These are phyloP conservation scores for Pseudopyricularia cyperi DNA, from an alignment of 2,329 filamentous ascomycete species.

Conservation along the genomic window DNA sequence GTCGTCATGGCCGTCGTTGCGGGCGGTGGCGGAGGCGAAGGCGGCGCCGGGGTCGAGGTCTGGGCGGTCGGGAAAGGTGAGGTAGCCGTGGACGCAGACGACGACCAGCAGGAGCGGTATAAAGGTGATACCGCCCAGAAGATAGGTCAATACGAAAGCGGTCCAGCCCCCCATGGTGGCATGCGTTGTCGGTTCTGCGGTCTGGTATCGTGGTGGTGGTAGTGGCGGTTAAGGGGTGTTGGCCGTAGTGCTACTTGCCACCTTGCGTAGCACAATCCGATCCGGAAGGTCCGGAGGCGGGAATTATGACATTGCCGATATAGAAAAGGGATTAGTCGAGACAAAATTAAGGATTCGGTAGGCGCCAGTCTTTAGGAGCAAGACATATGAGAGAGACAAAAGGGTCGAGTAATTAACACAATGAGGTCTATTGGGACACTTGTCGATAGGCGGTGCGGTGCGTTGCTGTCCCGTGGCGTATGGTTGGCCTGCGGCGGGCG, in stretches of 20 bases:
- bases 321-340: background rate
- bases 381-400: background rate
- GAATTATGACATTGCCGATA: slow-evolving; percentile 1
- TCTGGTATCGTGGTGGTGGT: background rate
- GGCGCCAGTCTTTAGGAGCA: background rate
- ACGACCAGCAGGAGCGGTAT: slow-evolving; percentile 55
- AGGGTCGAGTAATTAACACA: background rate
- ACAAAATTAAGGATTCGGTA: background rate
- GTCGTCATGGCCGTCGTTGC: slow-evolving; percentile 15
- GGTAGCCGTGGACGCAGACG: slow-evolving; percentile 53
- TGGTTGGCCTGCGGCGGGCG: no score
- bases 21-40: slow-evolving; percentile 3
- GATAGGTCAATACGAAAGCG: slow-evolving; percentile 59
- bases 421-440: background rate
- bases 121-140: slow-evolving; percentile 81
- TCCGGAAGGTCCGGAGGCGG: background rate
- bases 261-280: background rate
- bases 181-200: no score
- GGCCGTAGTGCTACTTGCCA: background rate
- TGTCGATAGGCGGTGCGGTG: no score
- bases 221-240: background rate
- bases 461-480: background rate
- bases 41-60: slow-evolving; percentile 19
- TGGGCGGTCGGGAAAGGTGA: slow-evolving; percentile 46
- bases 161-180: slow-evolving; percentile 36